Base-by-base conservation (phyloP, 805 yeast genomes). In the Allodekkera sacchari region DNA sequence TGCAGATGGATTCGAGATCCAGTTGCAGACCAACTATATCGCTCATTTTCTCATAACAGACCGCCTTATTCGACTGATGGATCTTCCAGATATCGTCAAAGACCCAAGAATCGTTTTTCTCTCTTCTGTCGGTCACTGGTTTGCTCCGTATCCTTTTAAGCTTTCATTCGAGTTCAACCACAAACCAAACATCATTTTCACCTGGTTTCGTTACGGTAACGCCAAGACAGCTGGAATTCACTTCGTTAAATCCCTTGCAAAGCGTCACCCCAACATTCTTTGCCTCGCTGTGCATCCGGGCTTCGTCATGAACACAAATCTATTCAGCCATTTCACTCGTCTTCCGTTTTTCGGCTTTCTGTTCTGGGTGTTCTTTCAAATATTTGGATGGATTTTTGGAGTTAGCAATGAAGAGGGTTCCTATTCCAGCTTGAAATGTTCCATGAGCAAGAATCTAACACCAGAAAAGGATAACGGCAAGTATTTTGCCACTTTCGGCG, bases 141-240 rank as follows among this genome's bases (percentile, higher is more conserved):
- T 77, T 32, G 69, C 68, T 13, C 50, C 66, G 20, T 55, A 51
- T 26, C 68, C 66, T 43, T 71, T 74, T 50, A 57, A 58, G 22
- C 53, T 77, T 45, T 57, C 60, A 32, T 56, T 62, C 33, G 57
- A 61, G 14, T 77, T 76, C 53, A 64, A 79, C 38, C 66, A 66
- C 45, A 48, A 48, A 23, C 95, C 95, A 3, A 71, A 77, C 43
- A 63, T 78, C 26, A 24, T 82, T 1, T 84, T 80, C 53, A 76
- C 89, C 0, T 78, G 87, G 83, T 61, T 82, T 35, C 59, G 95
- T 29, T 84, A 82, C 45, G 85, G 83, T 1, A 56, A 74, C 54
- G 83, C 92, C 10, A 84, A 84, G 48, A 73, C 82, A 1, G 79
- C 82, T 0, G 81, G 83, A 1, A 83, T 83, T 27, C 95, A 84